Conservation (phyloP, 2,329 filamentous ascomycete genomes). For the Hypoxylon sp. region DNA sequence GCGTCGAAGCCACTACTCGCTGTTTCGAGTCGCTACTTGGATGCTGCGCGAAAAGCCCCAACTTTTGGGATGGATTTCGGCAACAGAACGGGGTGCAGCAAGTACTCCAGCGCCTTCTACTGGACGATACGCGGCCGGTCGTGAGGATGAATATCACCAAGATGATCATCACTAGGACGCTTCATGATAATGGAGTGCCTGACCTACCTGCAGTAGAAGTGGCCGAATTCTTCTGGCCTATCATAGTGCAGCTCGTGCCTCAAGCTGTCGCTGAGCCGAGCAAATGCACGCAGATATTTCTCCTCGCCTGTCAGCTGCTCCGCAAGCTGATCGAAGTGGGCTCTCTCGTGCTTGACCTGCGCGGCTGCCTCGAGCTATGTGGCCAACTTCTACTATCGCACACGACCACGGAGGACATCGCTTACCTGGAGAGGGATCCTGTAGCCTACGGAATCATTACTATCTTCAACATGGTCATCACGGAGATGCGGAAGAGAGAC, state of each 20-base stretch:
- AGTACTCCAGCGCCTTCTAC: conserved; percentile 48
- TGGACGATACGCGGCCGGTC: conserved; percentile 47
- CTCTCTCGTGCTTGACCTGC: conserved; percentile 37
- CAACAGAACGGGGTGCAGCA: conserved; percentile 38
- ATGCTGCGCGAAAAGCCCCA: conserved; percentile 48
- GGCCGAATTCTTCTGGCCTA: conserved; percentile 58
- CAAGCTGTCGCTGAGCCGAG: conserved; percentile 44
- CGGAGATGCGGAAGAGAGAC: conserved; percentile 39
- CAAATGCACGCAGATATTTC: conserved; percentile 54
- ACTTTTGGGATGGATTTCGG: conserved; percentile 52
- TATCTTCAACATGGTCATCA: conserved; percentile 45
- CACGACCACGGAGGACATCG: conserved; percentile 47
- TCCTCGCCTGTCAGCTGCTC: conserved; percentile 39
- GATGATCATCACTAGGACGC: conserved; percentile 43
- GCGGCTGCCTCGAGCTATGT: conserved; percentile 37
- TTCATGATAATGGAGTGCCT: conserved; percentile 36
- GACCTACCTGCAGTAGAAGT: conserved; percentile 50
- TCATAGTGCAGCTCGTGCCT: conserved; percentile 48
- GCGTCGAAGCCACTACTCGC: conserved; percentile 46
- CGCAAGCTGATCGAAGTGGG: conserved; percentile 40
- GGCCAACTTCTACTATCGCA: conserved; percentile 40
- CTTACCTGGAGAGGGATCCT: conserved; percentile 50
- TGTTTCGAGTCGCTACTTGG: conserved; percentile 52
- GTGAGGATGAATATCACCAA: conserved; percentile 49
- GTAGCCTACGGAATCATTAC: conserved; percentile 49